Percentiles rank a stretch among this genome's conserved stretches.
Evolutionary conservation across 345 rosid genomes (phyloP).

Genomic region (Eucalyptus sp.): DNA sequence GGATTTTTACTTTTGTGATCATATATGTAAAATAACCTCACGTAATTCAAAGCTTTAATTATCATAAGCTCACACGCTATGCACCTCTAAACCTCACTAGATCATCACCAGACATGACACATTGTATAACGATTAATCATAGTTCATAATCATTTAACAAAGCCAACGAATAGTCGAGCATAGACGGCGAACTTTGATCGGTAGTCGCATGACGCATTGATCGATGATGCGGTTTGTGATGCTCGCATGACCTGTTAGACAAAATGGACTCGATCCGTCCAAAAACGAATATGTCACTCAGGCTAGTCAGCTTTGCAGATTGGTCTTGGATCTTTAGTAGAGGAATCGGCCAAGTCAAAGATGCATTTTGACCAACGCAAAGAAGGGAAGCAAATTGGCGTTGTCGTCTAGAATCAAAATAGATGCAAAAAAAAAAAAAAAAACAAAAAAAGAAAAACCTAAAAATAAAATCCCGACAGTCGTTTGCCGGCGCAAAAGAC

Average conservation of each 20-base stretch:
- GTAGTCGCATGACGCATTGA: neutral
- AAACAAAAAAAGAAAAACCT: neutral
- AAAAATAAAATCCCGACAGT: neutral
- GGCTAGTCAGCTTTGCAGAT: neutral
- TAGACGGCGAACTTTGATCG: neutral
- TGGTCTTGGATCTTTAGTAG: neutral
- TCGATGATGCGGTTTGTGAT: neutral
- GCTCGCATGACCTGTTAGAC: neutral
- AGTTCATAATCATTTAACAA: fast-evolving
- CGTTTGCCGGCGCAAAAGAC: neutral
- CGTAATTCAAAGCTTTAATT: neutral
- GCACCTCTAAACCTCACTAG: neutral
- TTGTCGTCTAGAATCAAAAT: neutral
- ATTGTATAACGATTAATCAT: neutral
- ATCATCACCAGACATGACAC: neutral
- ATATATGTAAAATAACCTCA: neutral
- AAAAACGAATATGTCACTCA: neutral
- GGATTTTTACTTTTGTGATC: neutral
- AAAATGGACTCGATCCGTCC: neutral
- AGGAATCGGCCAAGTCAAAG: neutral
- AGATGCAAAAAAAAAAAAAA: neutral
- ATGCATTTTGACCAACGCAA: neutral
- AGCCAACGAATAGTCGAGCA: neutral
- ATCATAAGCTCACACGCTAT: neutral
- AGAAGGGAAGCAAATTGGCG: neutral